Base-by-base conservation (phyloP, 2,329 filamentous ascomycete species). In the Hypomyces rosellus region DNA sequence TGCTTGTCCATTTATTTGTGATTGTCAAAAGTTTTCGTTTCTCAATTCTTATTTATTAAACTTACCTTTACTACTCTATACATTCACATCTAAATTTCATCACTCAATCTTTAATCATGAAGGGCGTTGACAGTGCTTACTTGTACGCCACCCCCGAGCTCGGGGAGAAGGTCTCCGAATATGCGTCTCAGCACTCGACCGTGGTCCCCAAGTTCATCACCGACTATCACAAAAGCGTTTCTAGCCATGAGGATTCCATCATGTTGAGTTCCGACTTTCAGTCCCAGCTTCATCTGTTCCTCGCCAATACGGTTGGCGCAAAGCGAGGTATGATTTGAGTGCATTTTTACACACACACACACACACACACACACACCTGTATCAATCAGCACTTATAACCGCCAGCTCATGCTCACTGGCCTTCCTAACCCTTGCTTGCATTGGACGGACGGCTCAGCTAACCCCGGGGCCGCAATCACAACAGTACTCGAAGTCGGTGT, bases 401-500 rank as follows among this genome's bases (percentile, higher is more conserved):
- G 20, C 20, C 20, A 20, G 20, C 20, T 20, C 20, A 20, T 20
- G 20, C 20, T 20, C 20, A 20, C 20, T 20, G 20, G 20, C 20
- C 5, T 20, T 20, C 20, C 5, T 20, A 3, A 20, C 20, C 20
- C 20, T 20, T 20, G 20, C 20, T 20, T 20, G 20, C 20, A 20
- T 20, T 20, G 20, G 20, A 20, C 3, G 20, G 20, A 20, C 20
- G 20, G 20, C 20, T 20, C 20, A 18, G 40, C 20, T 45, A 34
- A 30, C 25, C 15, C 7, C 6, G n/a, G 5, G 13, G 25, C 16
- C 41, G 5, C 20, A 20, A 30, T 30, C 2, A 5, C 25, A 30
- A 30, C 18, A 75, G 73, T 76, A 14, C 68, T 77, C 46, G 74
- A 77, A 52, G 66, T 77, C 34, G 74, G 74, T 38, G 72, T 76